Base-by-base conservation (phyloP, 345 rosid species). In the Acer negundo region DNA sequence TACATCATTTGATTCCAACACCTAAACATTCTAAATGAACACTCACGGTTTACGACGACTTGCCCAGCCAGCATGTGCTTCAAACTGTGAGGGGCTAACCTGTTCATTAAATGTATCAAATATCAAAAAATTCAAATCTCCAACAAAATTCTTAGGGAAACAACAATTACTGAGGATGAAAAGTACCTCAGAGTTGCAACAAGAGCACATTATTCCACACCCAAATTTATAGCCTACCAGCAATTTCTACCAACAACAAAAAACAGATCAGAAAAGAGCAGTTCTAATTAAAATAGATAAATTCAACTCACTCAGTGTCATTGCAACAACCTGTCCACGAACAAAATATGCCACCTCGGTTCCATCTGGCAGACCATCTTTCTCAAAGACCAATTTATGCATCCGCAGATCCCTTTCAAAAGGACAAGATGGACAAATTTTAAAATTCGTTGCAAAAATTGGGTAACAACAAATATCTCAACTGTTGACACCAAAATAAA, bases 11-110 rank as follows among this genome's bases (percentile, higher is more conserved):
- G 49, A 23, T 75, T 58, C 26, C 65, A 58, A 13, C 40, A 63
- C 22, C n/a, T 46, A 24, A 70, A 44, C 19, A 78, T 16, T 51
- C 42, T 16, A 58, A 24, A 38, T 35, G 40, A 66, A 80, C 6
- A 87, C 98, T 93, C 85, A 95, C 99, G 98, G 98, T 74, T 93
- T 93, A 75, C 98, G 90, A 67, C 99, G 97, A 67, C 86, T 77
- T 63, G 97, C 90, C 86, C 86, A 93, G 78, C 99, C 99, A 81
- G 99, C 99, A 92, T 95, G 99, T 79, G 97, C 91, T 90, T 95
- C 99, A 84, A 95, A 95, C 55, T 69, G 83, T 58, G 99, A 95
- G 46, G 99, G 94, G 77, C 99, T 95, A 75, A 95, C 82, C 98
- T 95, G 93, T 72, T 46, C 83, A 78, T 74, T 71, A 72, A 78